Evolutionary conservation across 345 rosid species (phyloP), one percentile per base, ranked within the genome.

Genomic region (Diplotaxis tenuifolia): DNA sequence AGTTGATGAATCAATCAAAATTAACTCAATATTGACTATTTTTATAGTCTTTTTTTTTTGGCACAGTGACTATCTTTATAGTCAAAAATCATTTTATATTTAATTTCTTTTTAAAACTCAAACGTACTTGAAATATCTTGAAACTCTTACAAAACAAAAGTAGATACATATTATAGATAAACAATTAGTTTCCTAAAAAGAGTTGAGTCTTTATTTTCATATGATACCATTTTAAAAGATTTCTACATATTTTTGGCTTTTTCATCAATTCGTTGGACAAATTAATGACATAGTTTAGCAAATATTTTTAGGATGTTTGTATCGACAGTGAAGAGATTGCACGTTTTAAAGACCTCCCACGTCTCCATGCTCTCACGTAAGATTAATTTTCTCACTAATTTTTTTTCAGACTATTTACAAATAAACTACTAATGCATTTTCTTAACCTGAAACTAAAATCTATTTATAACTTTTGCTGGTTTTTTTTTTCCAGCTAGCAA

Each of bases 271-370:
- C n/a, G n/a, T n/a, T n/a, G n/a, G n/a, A n/a, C n/a, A n/a, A n/a
- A n/a, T n/a, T 12, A 50, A 50, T 67, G 45, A 67, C 54, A 29
- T 28, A 23, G 10, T 23, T 47, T 22, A 9, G 0, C 4, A 16
- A 28, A 54, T 10, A n/a, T 31, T 71, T 66, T 82, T 85, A 96
- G 99, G 84, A 90, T 92, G 98, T 96, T 96, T 81, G 89, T 90
- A 40, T 89, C 95, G 7, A 86, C 94, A 0, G 99, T 89, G 81
- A 96, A 89, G 92, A 90, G 99, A 77, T 78, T 96, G 76, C 97
- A 96, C 2, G 93, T 90, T 62, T 79, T 96, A 86, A 96, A 96
- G 85, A 86, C 87, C 83, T 86, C 89, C 9, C 88, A 87, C 14
- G 79, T 85, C 40, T 71, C 68, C 11, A 49, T 67, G 20, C 63